A percentile compares a stretch with the other conserved stretches of the same genome.
Conservation (phyloP, 768 basidiomycete species). For the Suillus luteus region DNA sequence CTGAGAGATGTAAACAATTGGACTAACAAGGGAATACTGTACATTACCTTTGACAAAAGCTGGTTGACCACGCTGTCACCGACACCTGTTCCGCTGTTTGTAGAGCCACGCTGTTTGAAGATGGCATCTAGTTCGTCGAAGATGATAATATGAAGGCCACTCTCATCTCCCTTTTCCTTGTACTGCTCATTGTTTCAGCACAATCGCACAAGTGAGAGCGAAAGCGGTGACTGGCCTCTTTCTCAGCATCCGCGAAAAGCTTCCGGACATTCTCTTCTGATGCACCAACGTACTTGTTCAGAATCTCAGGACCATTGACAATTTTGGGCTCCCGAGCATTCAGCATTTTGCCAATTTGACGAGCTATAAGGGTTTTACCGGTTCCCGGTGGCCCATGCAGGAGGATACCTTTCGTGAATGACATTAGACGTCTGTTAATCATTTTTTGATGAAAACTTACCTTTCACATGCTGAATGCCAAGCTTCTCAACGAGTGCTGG, state of each 20-base stretch:
- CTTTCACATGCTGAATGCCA: conserved; percentile 98
- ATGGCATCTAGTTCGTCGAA: conserved; percentile 99
- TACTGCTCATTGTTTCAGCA: conserved; percentile 53
- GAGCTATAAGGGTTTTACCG: conserved; percentile 96
- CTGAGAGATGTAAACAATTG: conserved; percentile 42
- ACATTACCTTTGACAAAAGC: conserved; percentile 85
- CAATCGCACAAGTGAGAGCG: neutral
- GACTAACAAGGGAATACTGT: neutral
- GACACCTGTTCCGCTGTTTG: conserved; percentile 89
- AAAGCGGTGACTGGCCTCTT: conserved; percentile 60
- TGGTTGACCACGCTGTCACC: conserved; percentile 99
- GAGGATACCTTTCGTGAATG: conserved; percentile 67
- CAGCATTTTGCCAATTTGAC: conserved; percentile 99
- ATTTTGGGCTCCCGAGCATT: conserved; percentile 98
- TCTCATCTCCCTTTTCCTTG: conserved; percentile 96
- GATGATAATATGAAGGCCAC: conserved; percentile 97
- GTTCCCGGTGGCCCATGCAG: conserved; percentile 97
- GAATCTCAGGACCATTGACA: conserved; percentile 96
- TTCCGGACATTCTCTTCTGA: conserved; percentile 98
- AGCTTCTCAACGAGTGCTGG: conserved; percentile 96
- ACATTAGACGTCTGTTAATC: neutral
- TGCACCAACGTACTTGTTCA: conserved; percentile 96
- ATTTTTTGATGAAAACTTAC: conserved; percentile 40
- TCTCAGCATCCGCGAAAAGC: conserved; percentile 97
- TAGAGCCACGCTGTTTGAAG: conserved; percentile 97